Evolutionary conservation across 2,329 filamentous ascomycete genomes (phyloP), one percentile per base, ranked within the genome.

Genomic region (Coniosporium tulheliwenetii): DNA sequence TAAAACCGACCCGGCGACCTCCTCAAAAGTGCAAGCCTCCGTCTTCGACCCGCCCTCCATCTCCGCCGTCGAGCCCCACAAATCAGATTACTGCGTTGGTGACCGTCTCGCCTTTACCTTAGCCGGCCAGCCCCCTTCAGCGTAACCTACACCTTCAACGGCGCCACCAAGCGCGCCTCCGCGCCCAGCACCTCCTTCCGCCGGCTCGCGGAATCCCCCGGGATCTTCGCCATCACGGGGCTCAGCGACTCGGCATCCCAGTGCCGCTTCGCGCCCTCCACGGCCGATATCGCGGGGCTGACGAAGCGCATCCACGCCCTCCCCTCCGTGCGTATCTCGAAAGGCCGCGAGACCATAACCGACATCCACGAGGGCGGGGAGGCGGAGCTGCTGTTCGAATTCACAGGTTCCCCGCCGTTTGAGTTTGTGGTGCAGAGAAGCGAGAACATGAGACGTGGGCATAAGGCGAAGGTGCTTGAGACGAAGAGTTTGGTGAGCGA

Each of bases 331-430:
- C 80, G 80, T 49, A 85, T 98, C 49, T 89, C 82, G 54, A 83
- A 85, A 52, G 93, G 93, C 29, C 75, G 75, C 45, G 79, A 84
- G 44, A 75, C 79, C 5, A 77, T 82, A 48, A 79, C 93, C 31
- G 91, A 96, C 56, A 98, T 98, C 46, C 93, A 96, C 58, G 89
- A 98, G 65, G 91, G 91, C 50, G 86, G 86, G 45, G 83, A 93
- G 57, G 86, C 91, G 1, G 85, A 95, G 56, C 86, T 98, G 40
- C 66, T 85, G 7, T 96, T 98, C 52, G 84, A 94, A 52, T 98
- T 98, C 63, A 87, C 83, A 67, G 91, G 93, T 42, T 87, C 84
- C 5, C 86, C 91, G 45, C 91, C 91, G 1, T 98, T 98, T 54
- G 91, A 96, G 62, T 98, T 96, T 57, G 95, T 89, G 43, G 96